These are phyloP conservation scores for Gelatoporia subvermispora DNA, from an alignment of 768 basidiomycete species.

Conservation along the genomic window DNA sequence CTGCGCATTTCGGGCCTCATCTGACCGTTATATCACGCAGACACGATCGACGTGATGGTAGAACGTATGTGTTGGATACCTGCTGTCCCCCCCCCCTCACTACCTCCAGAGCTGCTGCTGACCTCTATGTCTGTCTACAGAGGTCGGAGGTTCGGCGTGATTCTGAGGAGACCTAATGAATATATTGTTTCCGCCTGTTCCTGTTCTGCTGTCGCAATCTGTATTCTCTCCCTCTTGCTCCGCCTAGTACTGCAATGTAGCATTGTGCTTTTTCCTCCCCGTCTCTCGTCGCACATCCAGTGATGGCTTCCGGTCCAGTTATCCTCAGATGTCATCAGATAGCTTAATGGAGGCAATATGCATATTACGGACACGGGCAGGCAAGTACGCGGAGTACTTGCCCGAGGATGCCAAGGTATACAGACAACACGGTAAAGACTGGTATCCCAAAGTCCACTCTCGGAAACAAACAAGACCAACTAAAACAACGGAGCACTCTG, in stretches of 20 bases:
- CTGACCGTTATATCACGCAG: conserved; percentile 30
- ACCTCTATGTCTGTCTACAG: conserved; percentile 13
- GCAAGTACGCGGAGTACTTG: too few relatives aligned
- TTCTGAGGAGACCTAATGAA: background rate
- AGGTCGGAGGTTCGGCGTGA: conserved; percentile 27
- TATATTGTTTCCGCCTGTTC: background rate
- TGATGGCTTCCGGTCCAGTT: too few relatives aligned
- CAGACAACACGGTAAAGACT: too few relatives aligned
- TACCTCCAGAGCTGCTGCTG: background rate
- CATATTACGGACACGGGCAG: background rate
- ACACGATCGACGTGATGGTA: conserved; percentile 95
- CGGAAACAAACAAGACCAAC: too few relatives aligned
- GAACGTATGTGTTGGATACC: conserved; percentile 70
- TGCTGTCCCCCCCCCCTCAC: conserved; percentile 3
- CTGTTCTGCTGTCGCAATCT: conserved; percentile 3
- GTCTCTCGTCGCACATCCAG: too few relatives aligned
- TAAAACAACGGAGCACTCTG: too few relatives aligned
- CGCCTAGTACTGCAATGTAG: conserved; percentile 3
- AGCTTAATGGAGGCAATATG: background rate
- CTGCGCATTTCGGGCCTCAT: background rate
- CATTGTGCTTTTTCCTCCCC: background rate
- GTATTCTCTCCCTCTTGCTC: background rate
- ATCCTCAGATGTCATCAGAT: too few relatives aligned
- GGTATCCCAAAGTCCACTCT: too few relatives aligned
- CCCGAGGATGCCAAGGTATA: too few relatives aligned